A percentile compares a stretch with the other conserved stretches of the same genome.
Conservation (phyloP, 1,284 basidiomycete genomes). For the Microbotryum intermedium region DNA sequence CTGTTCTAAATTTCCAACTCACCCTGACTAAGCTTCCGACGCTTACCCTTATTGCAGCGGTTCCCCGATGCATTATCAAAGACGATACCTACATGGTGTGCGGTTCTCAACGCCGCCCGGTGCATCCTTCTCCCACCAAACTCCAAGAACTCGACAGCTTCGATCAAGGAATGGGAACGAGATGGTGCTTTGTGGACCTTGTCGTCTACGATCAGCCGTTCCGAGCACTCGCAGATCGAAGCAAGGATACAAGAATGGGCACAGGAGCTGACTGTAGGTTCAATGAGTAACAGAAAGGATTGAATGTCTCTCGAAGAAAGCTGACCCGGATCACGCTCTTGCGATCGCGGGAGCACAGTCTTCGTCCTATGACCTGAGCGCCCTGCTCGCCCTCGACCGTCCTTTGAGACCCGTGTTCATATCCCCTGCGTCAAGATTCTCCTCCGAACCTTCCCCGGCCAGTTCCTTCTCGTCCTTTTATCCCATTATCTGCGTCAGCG, state of each 20-base stretch:
- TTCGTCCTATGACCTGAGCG: conserved; percentile 34
- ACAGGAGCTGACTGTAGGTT: conserved; percentile 49
- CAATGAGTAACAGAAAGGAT: not conserved
- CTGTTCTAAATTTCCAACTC: not conserved
- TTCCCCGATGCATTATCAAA: conserved; percentile 92
- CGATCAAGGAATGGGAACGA: conserved; percentile 28
- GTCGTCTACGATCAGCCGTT: conserved; percentile 43
- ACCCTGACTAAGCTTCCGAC: not conserved
- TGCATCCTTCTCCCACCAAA: conserved; percentile 35
- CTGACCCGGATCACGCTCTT: not conserved
- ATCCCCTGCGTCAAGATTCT: conserved; percentile 47
- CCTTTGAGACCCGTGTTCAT: conserved; percentile 63
- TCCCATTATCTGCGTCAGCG: conserved; percentile 67
- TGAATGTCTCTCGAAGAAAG: not conserved
- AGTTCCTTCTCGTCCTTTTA: conserved; percentile 41
- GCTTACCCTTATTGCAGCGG: conserved; percentile 41
- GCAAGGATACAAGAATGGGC: conserved; percentile 58
- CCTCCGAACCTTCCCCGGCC: conserved; percentile 12
- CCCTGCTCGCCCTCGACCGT: conserved; percentile 39
- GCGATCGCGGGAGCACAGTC: not conserved
- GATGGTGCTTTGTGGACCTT: conserved; percentile 57
- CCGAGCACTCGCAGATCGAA: conserved; percentile 65
- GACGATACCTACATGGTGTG: conserved; percentile 92
- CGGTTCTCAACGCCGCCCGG: conserved; percentile 70
- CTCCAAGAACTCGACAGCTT: conserved; percentile 35